Base-by-base conservation (phyloP, 2,329 filamentous ascomycete genomes). In the Balansia obtecta region DNA sequence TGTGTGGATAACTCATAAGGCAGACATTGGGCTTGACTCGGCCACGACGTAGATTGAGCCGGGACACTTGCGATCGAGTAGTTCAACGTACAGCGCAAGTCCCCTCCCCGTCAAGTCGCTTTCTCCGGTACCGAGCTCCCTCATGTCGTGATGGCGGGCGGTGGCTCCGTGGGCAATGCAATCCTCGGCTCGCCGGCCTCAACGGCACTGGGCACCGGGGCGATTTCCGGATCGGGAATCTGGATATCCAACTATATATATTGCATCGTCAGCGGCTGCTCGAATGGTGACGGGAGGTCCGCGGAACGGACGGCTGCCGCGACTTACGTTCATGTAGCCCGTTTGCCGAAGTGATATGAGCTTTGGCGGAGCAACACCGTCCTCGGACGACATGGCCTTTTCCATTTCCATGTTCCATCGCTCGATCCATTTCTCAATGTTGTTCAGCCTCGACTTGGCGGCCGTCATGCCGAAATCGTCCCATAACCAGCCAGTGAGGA, bases 401-500 rank as follows among this genome's bases (percentile, higher is more conserved):
- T 80, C 79, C 74, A 82, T 79, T 54, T 87, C 79, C 9, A 65
- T 63, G 64, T 98, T 98, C 90, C 91, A 96, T 52, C 81, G 76
- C 56, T 94, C 86, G 49, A 98, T 77, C 82, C 87, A 95, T 38
- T 65, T 67, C 68, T 98, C 93, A 16, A 96, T 69, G 10, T 70
- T 74, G 50, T 74, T 77, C 44, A 95, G 65, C 50, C 83, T 77
- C 20, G 74, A 71, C 70, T 97, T 97, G 52, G 85, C 77, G 9
- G 77, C 81, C 3, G 86, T 86, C 37, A 88, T 68, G 1, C 91
- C 89, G 20, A 91, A 60, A 63, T 97, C 91, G 52, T 98, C 93
- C 88, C 89, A 97, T 34, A 97, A 61, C 87, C 90, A 98, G 20
- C 91, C 87, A 0, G 93, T 97, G 34, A 89, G 68, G 4, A 94